Conservation (phyloP, 2,329 filamentous ascomycete genomes). For the Xylaria sp. region DNA sequence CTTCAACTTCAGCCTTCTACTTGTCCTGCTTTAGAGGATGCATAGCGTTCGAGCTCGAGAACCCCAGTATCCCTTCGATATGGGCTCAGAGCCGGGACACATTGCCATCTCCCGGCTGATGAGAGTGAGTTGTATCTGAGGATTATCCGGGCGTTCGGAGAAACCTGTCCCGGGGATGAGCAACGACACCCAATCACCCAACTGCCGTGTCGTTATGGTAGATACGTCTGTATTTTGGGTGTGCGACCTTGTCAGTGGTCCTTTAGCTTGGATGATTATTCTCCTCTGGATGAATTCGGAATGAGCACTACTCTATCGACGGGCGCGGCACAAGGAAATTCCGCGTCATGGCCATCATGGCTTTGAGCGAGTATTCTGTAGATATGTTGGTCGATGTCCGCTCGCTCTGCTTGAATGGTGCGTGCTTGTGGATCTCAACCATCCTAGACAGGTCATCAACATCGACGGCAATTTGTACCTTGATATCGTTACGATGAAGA, state of each 20-base stretch:
- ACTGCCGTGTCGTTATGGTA: conserved; percentile 42
- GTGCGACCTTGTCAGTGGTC: conserved; percentile 34
- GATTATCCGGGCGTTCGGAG: conserved; percentile 41
- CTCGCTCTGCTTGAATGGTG: conserved; percentile 28
- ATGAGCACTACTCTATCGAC: conserved; percentile 41
- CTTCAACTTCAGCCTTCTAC: neutral
- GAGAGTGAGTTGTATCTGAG: conserved; percentile 31
- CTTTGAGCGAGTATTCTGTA: conserved; percentile 24
- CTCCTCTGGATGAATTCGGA: conserved; percentile 46
- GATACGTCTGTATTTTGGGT: conserved; percentile 37
- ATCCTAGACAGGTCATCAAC: conserved; percentile 35
- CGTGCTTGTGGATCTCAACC: conserved; percentile 31
- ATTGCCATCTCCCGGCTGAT: conserved; percentile 31
- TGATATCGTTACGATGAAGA: conserved; percentile 52
- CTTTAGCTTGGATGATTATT: conserved; percentile 36
- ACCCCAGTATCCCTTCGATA: conserved; percentile 23
- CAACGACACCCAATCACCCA: conserved; percentile 43
- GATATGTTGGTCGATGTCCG: conserved; percentile 33
- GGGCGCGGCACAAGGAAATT: conserved; percentile 42
- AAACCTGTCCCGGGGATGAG: conserved; percentile 37
- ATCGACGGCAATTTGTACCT: conserved; percentile 37
- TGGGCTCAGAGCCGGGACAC: conserved; percentile 24
- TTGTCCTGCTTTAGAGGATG: conserved; percentile 15
- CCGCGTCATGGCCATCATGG: conserved; percentile 24
- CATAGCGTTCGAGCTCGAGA: conserved; percentile 22